These are phyloP conservation scores for Sugiyamaella smithiae DNA, from an alignment of 805 yeast genomes.

Conservation along the genomic window DNA sequence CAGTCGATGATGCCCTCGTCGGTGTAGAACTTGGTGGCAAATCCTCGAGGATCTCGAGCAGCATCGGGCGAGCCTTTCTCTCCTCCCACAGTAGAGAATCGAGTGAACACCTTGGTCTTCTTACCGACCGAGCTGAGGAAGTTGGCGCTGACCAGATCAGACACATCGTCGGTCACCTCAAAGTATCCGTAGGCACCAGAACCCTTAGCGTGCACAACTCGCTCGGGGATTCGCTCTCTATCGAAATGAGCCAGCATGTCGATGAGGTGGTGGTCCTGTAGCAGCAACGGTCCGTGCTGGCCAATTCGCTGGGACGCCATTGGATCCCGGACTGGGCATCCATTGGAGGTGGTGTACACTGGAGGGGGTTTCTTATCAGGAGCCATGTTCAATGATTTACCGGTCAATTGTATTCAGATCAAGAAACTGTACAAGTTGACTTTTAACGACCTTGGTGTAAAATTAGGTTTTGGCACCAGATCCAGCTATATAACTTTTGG, in stretches of 20 bases:
- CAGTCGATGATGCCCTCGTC: conserved; percentile 68
- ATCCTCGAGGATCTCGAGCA: conserved; percentile 70
- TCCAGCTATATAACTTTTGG: no score
- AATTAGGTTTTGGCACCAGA: no score
- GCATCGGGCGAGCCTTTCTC: conserved; percentile 65
- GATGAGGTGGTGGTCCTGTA: conserved; percentile 57
- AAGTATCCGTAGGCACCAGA: conserved; percentile 61
- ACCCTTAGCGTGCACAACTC: conserved; percentile 68
- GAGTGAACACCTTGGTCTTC: conserved; percentile 61
- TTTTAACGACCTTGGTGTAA: no score
- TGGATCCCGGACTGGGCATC: conserved; percentile 56
- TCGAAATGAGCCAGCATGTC: conserved; percentile 60
- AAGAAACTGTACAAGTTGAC: no score
- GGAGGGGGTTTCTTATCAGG: conserved; percentile 21
- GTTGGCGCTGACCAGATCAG: conserved; percentile 45
- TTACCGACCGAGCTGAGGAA: conserved; percentile 75
- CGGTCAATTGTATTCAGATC: no score
- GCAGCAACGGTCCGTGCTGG: conserved; percentile 53
- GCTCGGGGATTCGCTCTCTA: conserved; percentile 63
- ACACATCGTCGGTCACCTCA: conserved; percentile 55
- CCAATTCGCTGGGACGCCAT: conserved; percentile 54
- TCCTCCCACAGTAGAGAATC: conserved; percentile 70
- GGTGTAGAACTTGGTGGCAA: conserved; percentile 61
- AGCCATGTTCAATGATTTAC: conserved; percentile 12
- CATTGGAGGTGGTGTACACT: conserved; percentile 49